These are phyloP conservation scores for Panaeolus papilionaceus DNA, from an alignment of 768 basidiomycete genomes.

Conservation along the genomic window DNA sequence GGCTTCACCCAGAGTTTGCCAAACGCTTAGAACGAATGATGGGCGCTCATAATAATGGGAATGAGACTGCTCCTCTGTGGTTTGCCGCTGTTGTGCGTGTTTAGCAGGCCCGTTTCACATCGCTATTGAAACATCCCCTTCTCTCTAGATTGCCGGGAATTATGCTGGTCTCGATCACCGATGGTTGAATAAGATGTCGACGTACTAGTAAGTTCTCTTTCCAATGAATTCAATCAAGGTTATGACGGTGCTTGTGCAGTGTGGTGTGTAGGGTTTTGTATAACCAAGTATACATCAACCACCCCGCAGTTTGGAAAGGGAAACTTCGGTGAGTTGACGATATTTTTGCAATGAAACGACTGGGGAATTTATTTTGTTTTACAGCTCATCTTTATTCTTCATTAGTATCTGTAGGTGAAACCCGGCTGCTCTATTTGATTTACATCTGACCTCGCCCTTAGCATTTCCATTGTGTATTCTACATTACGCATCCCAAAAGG, in stretches of 20 bases:
- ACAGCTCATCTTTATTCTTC: constrained; percentile 27
- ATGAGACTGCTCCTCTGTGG: constrained; percentile 42
- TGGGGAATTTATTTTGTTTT: neutral
- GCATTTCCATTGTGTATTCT: constrained; percentile 31
- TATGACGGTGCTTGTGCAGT: constrained; percentile 17
- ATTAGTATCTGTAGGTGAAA: constrained; percentile 27
- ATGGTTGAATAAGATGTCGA: constrained; percentile 36
- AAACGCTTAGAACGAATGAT: neutral
- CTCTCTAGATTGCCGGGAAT: constrained; percentile 36
- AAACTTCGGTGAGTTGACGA: neutral
- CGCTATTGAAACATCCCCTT: neutral
- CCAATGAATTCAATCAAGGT: neutral
- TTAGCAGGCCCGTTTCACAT: neutral
- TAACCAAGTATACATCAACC: constrained; percentile 38
- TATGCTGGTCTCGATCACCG: constrained; percentile 36
- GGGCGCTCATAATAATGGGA: constrained; percentile 33
- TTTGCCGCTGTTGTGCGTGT: constrained; percentile 36
- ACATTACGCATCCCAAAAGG: constrained; percentile 27
- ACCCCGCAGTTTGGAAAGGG: neutral
- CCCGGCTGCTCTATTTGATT: neutral
- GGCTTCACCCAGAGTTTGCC: constrained; percentile 19
- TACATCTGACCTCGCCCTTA: constrained; percentile 8
- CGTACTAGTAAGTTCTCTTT: constrained; percentile 34
- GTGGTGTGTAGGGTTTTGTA: constrained; percentile 31
- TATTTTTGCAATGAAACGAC: neutral